These are phyloP conservation scores for Hanseniaspora mollemarum DNA, from an alignment of 805 yeast genomes.

Conservation along the genomic window DNA sequence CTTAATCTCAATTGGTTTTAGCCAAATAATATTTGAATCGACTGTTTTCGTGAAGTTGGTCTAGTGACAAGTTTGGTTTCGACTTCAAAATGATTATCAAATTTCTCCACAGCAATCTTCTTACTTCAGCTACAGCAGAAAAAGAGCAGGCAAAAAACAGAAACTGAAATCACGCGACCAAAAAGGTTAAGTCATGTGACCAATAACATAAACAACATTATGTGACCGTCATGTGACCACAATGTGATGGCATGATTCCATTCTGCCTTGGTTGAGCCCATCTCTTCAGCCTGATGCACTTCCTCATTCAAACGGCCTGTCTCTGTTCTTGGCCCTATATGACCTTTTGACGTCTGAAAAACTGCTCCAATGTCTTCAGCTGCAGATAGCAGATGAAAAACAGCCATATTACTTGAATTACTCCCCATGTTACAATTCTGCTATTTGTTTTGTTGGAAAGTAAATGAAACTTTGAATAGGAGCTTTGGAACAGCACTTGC, in stretches of 20 bases:
- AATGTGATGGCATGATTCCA: slow-evolving; percentile 2
- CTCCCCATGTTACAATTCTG: slow-evolving; percentile 61
- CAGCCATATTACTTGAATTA: slow-evolving; percentile 58
- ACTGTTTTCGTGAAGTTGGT: too few species aligned
- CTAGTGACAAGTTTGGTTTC: too few species aligned
- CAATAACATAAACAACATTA: too few species aligned
- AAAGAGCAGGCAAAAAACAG: too few species aligned
- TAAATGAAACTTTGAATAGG: slow-evolving; percentile 69
- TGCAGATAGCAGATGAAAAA: slow-evolving; percentile 64
- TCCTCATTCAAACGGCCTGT: neutral
- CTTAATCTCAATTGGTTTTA: slow-evolving; percentile 13
- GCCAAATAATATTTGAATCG: too few species aligned
- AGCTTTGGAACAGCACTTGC: slow-evolving; percentile 49
- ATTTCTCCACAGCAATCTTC: too few species aligned
- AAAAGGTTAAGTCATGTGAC: too few species aligned
- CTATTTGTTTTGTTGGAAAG: slow-evolving; percentile 65
- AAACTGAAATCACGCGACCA: too few species aligned
- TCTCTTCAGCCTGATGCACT: neutral
- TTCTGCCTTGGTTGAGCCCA: neutral
- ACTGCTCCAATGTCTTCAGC: slow-evolving; percentile 60
- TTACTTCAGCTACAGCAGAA: too few species aligned
- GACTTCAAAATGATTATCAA: too few species aligned
- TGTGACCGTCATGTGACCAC: too few species aligned
- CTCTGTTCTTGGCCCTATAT: slow-evolving; percentile 38
- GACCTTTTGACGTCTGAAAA: slow-evolving; percentile 80